phyloP scores from a whole-genome alignment of 192 early-diverging fungal species.

The Coemansia sp. region DNA sequence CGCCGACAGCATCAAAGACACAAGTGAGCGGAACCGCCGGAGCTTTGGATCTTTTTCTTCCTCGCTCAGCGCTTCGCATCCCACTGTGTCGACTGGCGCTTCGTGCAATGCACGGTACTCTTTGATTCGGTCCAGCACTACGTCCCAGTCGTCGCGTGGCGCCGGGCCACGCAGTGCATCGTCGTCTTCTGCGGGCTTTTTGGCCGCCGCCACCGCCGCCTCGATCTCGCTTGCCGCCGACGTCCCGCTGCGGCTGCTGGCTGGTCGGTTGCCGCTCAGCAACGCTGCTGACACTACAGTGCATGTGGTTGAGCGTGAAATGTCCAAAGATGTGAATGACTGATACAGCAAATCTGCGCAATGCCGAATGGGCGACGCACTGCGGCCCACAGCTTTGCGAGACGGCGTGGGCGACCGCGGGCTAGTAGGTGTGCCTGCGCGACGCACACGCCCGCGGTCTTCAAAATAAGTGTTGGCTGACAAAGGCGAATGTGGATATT shows the following conservation, averaged over 20 bases:
- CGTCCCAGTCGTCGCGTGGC: constrained; percentile 63
- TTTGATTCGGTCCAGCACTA: constrained; percentile 63
- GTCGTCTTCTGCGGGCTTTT: constrained; percentile 34
- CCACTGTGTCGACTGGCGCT: constrained; percentile 89
- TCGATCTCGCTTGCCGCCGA: constrained; percentile 18
- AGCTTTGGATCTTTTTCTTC: constrained; percentile 53
- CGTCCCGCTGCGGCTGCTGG: constrained; percentile 24
- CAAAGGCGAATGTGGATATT: constrained; percentile 11
- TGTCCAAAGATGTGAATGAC: constrained; percentile 29
- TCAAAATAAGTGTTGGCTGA: constrained; percentile 2
- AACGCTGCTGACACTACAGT: constrained; percentile 47
- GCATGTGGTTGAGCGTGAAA: constrained; percentile 34
- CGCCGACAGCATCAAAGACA: constrained; percentile 86
- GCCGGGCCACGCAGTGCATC: constrained; percentile 43
- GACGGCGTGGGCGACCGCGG: constrained; percentile 6
- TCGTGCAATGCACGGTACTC: constrained; percentile 62
- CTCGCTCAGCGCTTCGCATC: constrained; percentile 74
- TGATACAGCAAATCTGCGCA: constrained; percentile 13
- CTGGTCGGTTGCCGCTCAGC: constrained; percentile 21
- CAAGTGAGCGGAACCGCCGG: constrained; percentile 78
- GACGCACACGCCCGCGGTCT: constrained; percentile 16
- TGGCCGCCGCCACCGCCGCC: constrained; percentile 9
- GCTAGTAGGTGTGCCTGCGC: constrained; percentile 18
- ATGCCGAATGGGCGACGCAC: constrained; percentile 7
- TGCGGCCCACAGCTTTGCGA: constrained; percentile 1